phyloP scores from a whole-genome alignment of 1,139 yeast genomes.

The Geotrichum candidum region DNA sequence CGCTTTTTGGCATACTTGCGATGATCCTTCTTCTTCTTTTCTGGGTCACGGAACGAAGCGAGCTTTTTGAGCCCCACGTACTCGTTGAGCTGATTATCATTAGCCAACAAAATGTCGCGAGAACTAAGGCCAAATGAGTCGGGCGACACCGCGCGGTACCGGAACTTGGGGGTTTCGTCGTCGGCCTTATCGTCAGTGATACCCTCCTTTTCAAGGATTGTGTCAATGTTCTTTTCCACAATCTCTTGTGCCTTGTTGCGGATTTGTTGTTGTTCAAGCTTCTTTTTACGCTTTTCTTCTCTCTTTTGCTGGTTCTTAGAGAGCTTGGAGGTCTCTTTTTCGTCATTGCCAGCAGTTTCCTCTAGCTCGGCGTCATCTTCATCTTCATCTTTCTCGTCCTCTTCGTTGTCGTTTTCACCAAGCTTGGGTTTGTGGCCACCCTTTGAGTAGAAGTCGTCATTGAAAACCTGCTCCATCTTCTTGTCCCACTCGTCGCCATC shows the following conservation, averaged over 20 bases:
- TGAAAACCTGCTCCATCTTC: conserved; percentile 77
- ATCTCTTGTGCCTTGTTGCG: conserved; percentile 66
- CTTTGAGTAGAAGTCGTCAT: conserved; percentile 66
- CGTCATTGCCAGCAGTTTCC: conserved; percentile 27
- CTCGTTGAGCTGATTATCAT: conserved; percentile 75
- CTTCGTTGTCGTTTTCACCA: conserved; percentile 30
- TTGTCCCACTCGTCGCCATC: conserved; percentile 90
- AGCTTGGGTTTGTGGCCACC: conserved; percentile 48
- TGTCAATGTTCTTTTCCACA: conserved; percentile 49
- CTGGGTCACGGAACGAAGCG: conserved; percentile 84
- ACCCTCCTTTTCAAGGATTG: conserved; percentile 31
- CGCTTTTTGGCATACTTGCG: conserved; percentile 78
- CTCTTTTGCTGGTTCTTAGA: conserved; percentile 29
- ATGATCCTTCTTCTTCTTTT: conserved; percentile 67
- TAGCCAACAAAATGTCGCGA: conserved; percentile 84
- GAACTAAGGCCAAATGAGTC: conserved; percentile 83
- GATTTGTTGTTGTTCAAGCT: conserved; percentile 56
- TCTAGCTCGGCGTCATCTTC: conserved; percentile 30
- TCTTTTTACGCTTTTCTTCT: conserved; percentile 52
- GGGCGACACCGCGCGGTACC: conserved; percentile 92
- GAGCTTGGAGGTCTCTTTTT: conserved; percentile 21
- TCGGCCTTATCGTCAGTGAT: conserved; percentile 28
- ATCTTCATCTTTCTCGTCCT: conserved; percentile 29
- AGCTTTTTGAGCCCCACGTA: conserved; percentile 85
- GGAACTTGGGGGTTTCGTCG: conserved; percentile 61